Evolutionary conservation across 108 stramenopile species (phyloP).

Genomic region (Fragilaria radians): DNA sequence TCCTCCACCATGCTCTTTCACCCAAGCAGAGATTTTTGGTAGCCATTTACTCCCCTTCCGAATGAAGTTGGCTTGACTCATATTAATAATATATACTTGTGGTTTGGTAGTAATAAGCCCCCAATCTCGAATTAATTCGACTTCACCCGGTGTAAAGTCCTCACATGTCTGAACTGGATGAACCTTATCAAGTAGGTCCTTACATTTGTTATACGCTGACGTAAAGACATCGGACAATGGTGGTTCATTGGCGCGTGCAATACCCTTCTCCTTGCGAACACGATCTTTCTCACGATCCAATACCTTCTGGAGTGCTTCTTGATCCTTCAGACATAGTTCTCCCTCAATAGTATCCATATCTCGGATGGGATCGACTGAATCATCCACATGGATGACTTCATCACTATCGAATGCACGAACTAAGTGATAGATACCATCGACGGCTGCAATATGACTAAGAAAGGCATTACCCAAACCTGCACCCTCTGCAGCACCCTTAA

Average conservation of each 20-base stretch:
- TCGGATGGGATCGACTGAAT: constrained; percentile 97
- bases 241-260: constrained; percentile 49
- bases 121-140: constrained; percentile 82
- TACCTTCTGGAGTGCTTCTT: constrained; percentile 54
- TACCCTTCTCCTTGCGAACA: constrained; percentile 82
- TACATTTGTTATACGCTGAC: constrained; percentile 71
- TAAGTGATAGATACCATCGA: constrained; percentile 97
- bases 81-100: constrained; percentile 96
- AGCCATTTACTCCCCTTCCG: constrained; percentile 95
- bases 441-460: constrained; percentile 94
- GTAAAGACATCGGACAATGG: constrained; percentile 63
- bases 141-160: constrained; percentile 78
- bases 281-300: constrained; percentile 68
- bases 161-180: constrained; percentile 76
- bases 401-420: constrained; percentile 95
- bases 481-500: constrained; percentile 96
- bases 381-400: constrained; percentile 99
- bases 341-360: constrained; percentile 97
- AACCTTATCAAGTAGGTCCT: constrained; percentile 67
- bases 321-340: constrained; percentile 94
- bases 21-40: constrained; percentile 92
- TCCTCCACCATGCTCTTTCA: constrained; percentile 94
- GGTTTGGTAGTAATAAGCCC: constrained; percentile 97
- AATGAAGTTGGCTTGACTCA: constrained; percentile 92
- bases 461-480: constrained; percentile 99